Base-by-base conservation (phyloP, 2,329 filamentous ascomycete species). In the Boeremia lycopersici region DNA sequence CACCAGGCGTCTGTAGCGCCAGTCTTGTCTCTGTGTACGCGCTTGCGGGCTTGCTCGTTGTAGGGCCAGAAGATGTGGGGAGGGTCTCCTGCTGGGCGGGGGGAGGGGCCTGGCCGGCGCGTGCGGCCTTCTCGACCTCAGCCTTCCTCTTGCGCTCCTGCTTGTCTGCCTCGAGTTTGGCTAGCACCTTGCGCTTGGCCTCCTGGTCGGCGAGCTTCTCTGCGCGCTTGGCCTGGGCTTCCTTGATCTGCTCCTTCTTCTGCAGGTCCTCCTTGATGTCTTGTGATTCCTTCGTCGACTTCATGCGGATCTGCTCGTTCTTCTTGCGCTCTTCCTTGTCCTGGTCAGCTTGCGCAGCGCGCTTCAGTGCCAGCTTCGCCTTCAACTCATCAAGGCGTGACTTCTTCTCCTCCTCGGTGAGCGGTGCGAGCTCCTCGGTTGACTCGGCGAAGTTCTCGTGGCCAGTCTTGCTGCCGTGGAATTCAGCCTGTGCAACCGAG, bases 101-200 rank as follows among this genome's bases (percentile, higher is more conserved):
- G 69, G 13, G 79, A 17, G 84, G 81, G 23, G 79, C 78, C 48
- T 85, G 81, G n/a, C 93, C 93, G 63, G 92, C 90, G n/a, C 93
- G 85, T 50, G 86, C 85, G 0, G 93, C 93, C 78, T 93, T 96
- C 65, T 91, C 90, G 53, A 86, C 82, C 69, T 96, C 95, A 3
- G 91, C 88, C 74, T 95, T 96, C 61, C 89, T 83, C 61, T 90
- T 87, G 48, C 95, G 87, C 68, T 93, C 92, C 65, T 91, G 89
- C 81, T 96, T 97, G 79, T 98, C 93, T 12, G 90, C 93, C 65
- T 95, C 93, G 61, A 99, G 96, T 82, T 93, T 93, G 52, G 91
- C 93, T 77, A 92, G 89, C 74, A 97, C 93, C 31, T 90, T 86
- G 76, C 89, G 90, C 81, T 93, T 95, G 10, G 91, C 93, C 38